phyloP scores from a whole-genome alignment of 352 stramenopile species.

The Pythium guiyangense region DNA sequence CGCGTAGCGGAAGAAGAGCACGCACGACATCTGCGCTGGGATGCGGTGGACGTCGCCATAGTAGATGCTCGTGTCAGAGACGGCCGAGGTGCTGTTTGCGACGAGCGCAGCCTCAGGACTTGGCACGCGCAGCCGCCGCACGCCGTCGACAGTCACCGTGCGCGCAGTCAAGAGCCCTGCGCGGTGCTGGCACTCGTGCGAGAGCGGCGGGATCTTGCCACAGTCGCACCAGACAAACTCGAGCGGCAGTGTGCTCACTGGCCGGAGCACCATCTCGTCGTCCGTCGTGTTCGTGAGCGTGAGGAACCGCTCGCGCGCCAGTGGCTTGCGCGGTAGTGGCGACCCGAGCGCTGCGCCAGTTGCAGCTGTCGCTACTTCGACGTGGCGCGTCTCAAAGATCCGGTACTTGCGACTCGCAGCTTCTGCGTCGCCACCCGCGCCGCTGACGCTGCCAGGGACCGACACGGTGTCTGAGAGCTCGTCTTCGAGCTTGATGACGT shows the following conservation, averaged over 20 bases:
- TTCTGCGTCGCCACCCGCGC: conserved; percentile 27
- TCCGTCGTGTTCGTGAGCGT: conserved; percentile 62
- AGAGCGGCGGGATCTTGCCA: conserved; percentile 1
- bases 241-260: conserved; percentile 68
- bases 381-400: conserved; percentile 39
- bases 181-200: conserved; percentile 9
- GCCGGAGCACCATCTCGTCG: conserved; percentile 45
- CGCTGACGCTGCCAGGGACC: conserved; percentile 6
- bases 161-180: conserved; percentile 17
- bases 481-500: conserved; percentile 70
- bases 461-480: conserved; percentile 31
- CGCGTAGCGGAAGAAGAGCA: conserved; percentile 66
- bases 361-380: neutral
- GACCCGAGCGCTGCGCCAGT: neutral
- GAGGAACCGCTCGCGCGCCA: conserved; percentile 18
- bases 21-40: conserved; percentile 35
- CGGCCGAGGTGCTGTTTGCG: neutral
- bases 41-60: conserved; percentile 46
- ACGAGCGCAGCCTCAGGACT: conserved; percentile 2
- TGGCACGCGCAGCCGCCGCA: conserved; percentile 16
- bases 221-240: conserved; percentile 47
- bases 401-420: conserved; percentile 45
- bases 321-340: conserved; percentile 8
- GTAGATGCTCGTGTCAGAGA: conserved; percentile 26
- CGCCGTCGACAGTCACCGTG: conserved; percentile 23